These are phyloP conservation scores for Hymenotorrendiella dingleyae DNA, from an alignment of 2,329 filamentous ascomycete genomes.

Conservation along the genomic window DNA sequence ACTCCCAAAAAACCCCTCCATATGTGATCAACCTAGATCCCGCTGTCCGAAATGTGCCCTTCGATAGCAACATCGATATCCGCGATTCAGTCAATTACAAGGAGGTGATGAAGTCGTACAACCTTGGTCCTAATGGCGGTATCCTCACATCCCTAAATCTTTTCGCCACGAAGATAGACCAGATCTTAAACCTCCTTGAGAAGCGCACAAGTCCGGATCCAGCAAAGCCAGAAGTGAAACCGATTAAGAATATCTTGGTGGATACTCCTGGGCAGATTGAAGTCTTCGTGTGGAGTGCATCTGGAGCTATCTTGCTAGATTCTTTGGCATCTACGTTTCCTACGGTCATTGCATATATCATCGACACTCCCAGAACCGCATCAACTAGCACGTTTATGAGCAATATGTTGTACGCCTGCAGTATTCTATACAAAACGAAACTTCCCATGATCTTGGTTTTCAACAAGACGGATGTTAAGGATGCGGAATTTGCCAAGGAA, in stretches of 20 bases:
- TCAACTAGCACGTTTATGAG: slow-evolving; percentile 98
- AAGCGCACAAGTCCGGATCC: slow-evolving; percentile 69
- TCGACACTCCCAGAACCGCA: slow-evolving; percentile 89
- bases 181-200: slow-evolving; percentile 83
- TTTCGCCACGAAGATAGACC: slow-evolving; percentile 96
- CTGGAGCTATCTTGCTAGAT: slow-evolving; percentile 87
- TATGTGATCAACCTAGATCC: slow-evolving; percentile 98
- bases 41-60: slow-evolving; percentile 86
- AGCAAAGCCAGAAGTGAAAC: slow-evolving; percentile 52
- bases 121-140: slow-evolving; percentile 92
- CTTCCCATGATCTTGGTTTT: slow-evolving; percentile 98
- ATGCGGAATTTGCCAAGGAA: slow-evolving; percentile 85
- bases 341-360: slow-evolving; percentile 94
- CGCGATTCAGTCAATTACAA: slow-evolving; percentile 99
- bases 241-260: slow-evolving; percentile 78
- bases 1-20: slow-evolving; percentile 71
- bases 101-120: slow-evolving; percentile 99
- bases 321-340: slow-evolving; percentile 91
- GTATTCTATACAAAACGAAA: slow-evolving; percentile 97
- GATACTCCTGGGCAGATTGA: slow-evolving; percentile 98
- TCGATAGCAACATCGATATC: slow-evolving; percentile 97
- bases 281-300: slow-evolving; percentile 97
- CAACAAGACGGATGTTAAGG: slow-evolving; percentile 97
- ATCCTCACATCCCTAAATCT: slow-evolving; percentile 94
- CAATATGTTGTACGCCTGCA: slow-evolving; percentile 99